These are phyloP conservation scores for Phaeodactylum tricornutum DNA, from an alignment of 108 stramenopile genomes.

Conservation along the genomic window DNA sequence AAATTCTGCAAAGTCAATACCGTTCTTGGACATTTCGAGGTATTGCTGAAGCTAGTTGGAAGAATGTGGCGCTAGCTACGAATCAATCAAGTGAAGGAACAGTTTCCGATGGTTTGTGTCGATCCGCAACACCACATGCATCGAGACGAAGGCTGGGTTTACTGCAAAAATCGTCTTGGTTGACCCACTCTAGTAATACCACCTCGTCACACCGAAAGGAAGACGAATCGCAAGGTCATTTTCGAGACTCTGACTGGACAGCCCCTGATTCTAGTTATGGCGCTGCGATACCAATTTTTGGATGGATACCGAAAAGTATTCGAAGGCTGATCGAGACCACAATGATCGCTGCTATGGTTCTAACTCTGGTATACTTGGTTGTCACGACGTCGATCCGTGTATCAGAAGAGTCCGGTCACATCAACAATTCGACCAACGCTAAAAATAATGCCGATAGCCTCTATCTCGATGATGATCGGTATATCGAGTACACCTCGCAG, in stretches of 20 bases:
- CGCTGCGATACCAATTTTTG: constrained; percentile 59
- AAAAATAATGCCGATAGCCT: constrained; percentile 4
- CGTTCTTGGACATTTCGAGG: no score
- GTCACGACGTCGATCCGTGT: constrained; percentile 33
- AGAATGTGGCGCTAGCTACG: no score
- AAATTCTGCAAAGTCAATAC: no score
- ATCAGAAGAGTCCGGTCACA: constrained; percentile 6
- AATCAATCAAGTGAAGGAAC: no score
- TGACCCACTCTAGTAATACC: no score
- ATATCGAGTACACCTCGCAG: constrained; percentile 2
- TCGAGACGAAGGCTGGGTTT: no score
- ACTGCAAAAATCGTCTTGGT: no score
- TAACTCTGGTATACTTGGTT: constrained; percentile 28
- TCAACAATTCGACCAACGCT: background rate
- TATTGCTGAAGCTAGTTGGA: no score
- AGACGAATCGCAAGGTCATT: constrained; percentile 22
- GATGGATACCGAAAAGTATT: constrained; percentile 48
- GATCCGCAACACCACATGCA: no score
- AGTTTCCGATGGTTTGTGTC: no score
- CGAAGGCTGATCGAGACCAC: constrained; percentile 41
- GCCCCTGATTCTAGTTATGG: constrained; percentile 54
- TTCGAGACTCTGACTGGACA: constrained; percentile 48
- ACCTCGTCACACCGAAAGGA: no score
- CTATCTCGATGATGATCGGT: constrained; percentile 8
- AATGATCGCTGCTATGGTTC: constrained; percentile 26